phyloP scores from a whole-genome alignment of 75 land plant species.

The Pinus tabuliformis region DNA sequence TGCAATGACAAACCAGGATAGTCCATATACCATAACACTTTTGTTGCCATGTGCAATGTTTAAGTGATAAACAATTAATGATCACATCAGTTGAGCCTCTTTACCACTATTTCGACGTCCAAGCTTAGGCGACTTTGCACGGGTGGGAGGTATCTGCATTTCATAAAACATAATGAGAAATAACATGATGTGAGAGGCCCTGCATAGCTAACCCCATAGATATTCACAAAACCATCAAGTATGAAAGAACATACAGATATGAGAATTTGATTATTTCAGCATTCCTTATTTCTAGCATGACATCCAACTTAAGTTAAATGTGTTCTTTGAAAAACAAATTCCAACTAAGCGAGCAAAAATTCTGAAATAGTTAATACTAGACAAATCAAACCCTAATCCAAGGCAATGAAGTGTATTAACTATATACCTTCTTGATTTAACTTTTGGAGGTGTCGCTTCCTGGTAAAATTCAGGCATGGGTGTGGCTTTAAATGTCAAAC shows the following conservation, averaged over 20 bases:
- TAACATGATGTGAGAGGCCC: neutral
- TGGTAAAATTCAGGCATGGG: conserved; percentile 89
- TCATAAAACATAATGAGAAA: neutral
- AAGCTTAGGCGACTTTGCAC: conserved; percentile 82
- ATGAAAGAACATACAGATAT: neutral
- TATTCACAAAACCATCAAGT: neutral
- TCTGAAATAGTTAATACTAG: neutral
- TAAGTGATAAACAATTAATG: too few relatives aligned
- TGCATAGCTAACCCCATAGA: neutral
- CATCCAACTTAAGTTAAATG: neutral
- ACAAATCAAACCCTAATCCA: neutral
- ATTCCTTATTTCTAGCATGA: neutral
- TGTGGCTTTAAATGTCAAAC: conserved; percentile 73
- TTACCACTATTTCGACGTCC: conserved; percentile 54
- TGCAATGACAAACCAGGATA: too few relatives aligned
- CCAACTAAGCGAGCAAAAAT: neutral
- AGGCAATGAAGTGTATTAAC: neutral
- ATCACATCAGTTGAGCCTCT: too few relatives aligned
- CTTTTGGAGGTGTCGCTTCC: conserved; percentile 72
- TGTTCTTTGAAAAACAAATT: neutral
- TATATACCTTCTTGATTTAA: conserved; percentile 66
- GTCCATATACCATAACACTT: too few relatives aligned
- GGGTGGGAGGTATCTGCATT: conserved; percentile 70
- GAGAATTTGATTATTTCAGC: neutral
- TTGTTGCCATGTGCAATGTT: too few relatives aligned